A percentile compares a stretch with the other conserved stretches of the same genome.
phyloP scores from a whole-genome alignment of 108 stramenopile species.

The Cyclotella atomus region DNA sequence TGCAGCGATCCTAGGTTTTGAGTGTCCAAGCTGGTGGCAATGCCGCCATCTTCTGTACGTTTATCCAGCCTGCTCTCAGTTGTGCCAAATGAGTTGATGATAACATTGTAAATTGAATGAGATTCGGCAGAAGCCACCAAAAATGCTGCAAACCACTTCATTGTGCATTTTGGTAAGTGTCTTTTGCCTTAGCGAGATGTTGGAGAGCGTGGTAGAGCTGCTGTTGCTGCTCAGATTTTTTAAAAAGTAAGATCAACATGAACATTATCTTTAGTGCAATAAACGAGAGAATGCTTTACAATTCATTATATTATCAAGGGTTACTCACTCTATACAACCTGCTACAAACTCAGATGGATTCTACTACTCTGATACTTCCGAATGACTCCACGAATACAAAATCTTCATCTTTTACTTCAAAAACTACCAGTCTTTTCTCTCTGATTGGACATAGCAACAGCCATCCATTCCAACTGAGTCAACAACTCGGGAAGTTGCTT shows the following conservation, averaged over 20 bases:
- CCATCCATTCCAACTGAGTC: constrained; percentile 74
- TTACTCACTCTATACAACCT: no score
- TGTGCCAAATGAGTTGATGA: background rate
- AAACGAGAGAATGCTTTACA: no score
- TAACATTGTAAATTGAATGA: background rate
- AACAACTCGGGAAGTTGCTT: constrained; percentile 65
- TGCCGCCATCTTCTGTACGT: background rate
- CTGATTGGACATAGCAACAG: constrained; percentile 68
- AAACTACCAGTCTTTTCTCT: constrained; percentile 41
- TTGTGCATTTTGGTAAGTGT: background rate
- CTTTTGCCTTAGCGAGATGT: no score
- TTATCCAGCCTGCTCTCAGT: background rate
- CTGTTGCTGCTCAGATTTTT: no score
- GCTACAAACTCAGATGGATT: no score
- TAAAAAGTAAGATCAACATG: no score
- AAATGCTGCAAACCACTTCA: background rate
- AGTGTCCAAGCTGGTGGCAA: background rate
- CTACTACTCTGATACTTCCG: no score
- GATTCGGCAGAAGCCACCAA: background rate
- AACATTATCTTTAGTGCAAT: no score
- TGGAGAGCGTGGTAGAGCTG: no score
- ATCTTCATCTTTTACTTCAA: constrained; percentile 18
- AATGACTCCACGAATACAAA: background rate
- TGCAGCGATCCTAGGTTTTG: background rate
- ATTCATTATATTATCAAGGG: no score